Percentiles rank a stretch among this genome's conserved stretches.
These are phyloP conservation scores for Teratosphaeria pseudoeucalypti DNA, from an alignment of 2,329 filamentous ascomycete species.

Conservation along the genomic window DNA sequence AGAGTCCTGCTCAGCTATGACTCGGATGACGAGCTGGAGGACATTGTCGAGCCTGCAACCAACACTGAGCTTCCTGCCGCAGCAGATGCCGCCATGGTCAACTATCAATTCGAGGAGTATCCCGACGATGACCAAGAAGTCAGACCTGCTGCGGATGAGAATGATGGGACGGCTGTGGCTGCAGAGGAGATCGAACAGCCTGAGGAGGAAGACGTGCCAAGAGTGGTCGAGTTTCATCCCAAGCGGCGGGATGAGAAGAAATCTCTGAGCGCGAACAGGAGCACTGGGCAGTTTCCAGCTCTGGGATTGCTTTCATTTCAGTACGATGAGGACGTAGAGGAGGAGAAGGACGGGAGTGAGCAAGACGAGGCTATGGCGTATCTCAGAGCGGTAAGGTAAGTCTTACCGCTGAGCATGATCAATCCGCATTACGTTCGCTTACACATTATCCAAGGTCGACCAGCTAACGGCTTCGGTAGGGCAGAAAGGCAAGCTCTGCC, in stretches of 20 bases:
- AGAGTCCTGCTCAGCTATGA: slow-evolving; percentile 24
- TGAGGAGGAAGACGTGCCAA: background rate
- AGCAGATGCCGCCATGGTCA: background rate
- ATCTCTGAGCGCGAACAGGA: background rate
- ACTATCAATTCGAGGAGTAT: slow-evolving; percentile 7
- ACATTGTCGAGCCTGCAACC: background rate
- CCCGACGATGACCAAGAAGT: slow-evolving; percentile 3
- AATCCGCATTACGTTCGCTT: background rate
- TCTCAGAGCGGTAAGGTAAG: slow-evolving; percentile 20
- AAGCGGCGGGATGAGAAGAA: background rate
- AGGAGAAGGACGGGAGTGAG: slow-evolving; percentile 9
- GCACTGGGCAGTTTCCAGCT: slow-evolving; percentile 16
- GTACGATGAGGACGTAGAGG: slow-evolving; percentile 14
- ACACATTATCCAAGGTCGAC: slow-evolving; percentile 6
- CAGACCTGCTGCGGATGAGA: background rate
- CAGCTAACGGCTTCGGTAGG: slow-evolving; percentile 10
- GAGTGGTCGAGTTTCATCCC: background rate
- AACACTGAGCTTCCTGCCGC: background rate
- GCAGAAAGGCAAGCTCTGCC: slow-evolving; percentile 19
- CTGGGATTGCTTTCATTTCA: slow-evolving; percentile 16
- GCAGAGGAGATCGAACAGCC: background rate
- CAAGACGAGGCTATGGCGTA: slow-evolving; percentile 25
- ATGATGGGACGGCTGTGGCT: background rate
- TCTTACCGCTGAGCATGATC: background rate
- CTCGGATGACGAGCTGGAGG: slow-evolving; percentile 18